phyloP scores from a whole-genome alignment of 1,284 basidiomycete species.

The Irpex sp. region DNA sequence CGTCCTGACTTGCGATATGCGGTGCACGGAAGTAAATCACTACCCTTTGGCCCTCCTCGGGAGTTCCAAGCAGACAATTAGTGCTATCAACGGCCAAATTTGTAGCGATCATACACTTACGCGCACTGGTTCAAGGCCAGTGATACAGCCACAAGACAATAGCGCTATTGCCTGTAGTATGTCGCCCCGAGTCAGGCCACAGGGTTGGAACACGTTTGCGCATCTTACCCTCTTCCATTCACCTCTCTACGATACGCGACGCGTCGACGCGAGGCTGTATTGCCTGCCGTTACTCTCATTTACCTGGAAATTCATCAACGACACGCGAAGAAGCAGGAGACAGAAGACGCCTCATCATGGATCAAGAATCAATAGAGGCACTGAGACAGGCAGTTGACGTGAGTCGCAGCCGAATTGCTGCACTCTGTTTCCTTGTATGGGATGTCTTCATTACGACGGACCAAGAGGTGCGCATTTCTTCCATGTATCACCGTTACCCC shows the following conservation, averaged over 20 bases:
- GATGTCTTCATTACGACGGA: slow-evolving; percentile 34
- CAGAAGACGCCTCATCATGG: not conserved
- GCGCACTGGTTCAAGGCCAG: not conserved
- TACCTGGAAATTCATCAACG: no score
- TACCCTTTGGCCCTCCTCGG: not conserved
- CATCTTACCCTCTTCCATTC: no score
- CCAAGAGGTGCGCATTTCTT: slow-evolving; percentile 27
- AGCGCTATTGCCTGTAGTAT: not conserved
- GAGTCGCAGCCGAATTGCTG: slow-evolving; percentile 11
- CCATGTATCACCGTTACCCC: not conserved
- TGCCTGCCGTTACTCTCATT: no score
- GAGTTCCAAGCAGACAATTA: not conserved
- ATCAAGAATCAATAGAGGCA: slow-evolving; percentile 6
- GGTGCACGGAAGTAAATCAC: no score
- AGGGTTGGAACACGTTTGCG: no score
- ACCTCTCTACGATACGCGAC: no score
- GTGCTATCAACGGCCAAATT: not conserved
- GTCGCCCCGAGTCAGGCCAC: not conserved
- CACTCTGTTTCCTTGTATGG: slow-evolving; percentile 28
- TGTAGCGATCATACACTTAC: no score
- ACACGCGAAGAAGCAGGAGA: no score
- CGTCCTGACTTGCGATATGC: no score
- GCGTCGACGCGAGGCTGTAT: no score
- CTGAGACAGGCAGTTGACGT: slow-evolving; percentile 13
- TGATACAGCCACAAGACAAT: not conserved